Evolutionary conservation across 202 grass and related monocot genomes (phyloP).

Genomic region (Schoenoplectus triqueter): DNA sequence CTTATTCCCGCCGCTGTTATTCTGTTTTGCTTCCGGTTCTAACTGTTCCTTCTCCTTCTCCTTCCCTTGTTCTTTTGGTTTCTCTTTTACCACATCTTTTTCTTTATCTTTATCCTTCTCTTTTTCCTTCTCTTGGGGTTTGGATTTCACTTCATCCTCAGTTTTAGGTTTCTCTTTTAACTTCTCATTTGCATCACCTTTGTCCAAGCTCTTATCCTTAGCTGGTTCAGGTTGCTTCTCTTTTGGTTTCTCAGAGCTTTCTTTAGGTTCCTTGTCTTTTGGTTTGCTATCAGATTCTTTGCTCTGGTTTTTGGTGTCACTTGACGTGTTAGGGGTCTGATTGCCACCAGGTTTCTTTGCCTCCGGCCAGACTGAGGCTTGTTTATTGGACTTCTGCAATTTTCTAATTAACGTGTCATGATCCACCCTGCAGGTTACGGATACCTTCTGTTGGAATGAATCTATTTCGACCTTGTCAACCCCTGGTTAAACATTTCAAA

Average conservation of each 20-base stretch:
- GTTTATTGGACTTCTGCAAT: conserved; percentile 79
- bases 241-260: conserved; percentile 37
- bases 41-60: conserved; percentile 36
- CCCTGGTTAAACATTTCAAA: conserved; percentile 47
- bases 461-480: conserved; percentile 74
- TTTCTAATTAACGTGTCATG: conserved; percentile 55
- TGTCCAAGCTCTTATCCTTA: conserved; percentile 20
- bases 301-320: conserved; percentile 24
- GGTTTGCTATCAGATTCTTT: conserved; percentile 45
- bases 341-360: conserved; percentile 32
- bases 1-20: conserved; percentile 30
- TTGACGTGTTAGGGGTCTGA: not conserved
- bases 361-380: conserved; percentile 63
- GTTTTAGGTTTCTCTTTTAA: conserved; percentile 34
- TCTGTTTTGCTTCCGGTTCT: conserved; percentile 39
- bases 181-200: conserved; percentile 45
- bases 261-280: conserved; percentile 47
- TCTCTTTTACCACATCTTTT: conserved; percentile 37
- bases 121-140: conserved; percentile 38
- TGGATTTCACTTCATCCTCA: conserved; percentile 26
- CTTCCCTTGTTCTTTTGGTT: conserved; percentile 36
- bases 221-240: conserved; percentile 16
- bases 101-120: conserved; percentile 14
- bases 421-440: conserved; percentile 48
- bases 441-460: conserved; percentile 69